Base-by-base conservation (phyloP, 257 asterid species). In the Solanum dulcamara region DNA sequence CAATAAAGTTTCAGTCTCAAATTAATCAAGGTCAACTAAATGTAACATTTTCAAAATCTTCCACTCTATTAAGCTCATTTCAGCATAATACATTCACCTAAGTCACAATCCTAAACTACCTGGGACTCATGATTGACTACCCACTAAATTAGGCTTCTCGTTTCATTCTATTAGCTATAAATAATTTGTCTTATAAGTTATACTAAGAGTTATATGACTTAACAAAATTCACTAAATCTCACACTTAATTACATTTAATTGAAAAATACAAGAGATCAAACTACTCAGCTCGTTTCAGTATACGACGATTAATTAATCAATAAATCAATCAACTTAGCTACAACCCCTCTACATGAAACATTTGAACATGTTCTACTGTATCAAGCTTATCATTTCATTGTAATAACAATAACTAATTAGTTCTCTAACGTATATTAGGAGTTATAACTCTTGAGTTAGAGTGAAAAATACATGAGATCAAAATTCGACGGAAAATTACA, bases 21-120 rank as follows among this genome's bases (percentile, higher is more conserved):
- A 0, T 42, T 15, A 67, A 35, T 15, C 0, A 17, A 22, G 28
- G 2, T 7, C 0, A 10, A 24, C 67, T 59, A 59, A 0, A 10
- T 35, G 7, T 33, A 35, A 33, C 79, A 33, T 33, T 10, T 4
- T 59, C 11, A 24, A 24, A 10, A 26, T 70, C 5, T 35, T 20
- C 32, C 48, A 37, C 80, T 20, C 30, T 5, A 68, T 68, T 67
- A 33, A 22, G 77, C 46, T 37, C 80, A 10, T 14, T 79, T 48
- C 83, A 79, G 10, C 10, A 51, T 53, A 17, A 48, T 2, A 30
- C 46, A 80, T 18, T 80, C 48, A 50, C 17, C 87, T 28, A 22
- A 5, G 3, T 15, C n/a, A 81, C 53, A 75, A 7, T 20, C 12
- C 13, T 24, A 60, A 70, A 26, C 55, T 10, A 48, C 12, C 22